These are phyloP conservation scores for Trichoderma cornu-damae DNA, from an alignment of 2,329 filamentous ascomycete species.

Conservation along the genomic window DNA sequence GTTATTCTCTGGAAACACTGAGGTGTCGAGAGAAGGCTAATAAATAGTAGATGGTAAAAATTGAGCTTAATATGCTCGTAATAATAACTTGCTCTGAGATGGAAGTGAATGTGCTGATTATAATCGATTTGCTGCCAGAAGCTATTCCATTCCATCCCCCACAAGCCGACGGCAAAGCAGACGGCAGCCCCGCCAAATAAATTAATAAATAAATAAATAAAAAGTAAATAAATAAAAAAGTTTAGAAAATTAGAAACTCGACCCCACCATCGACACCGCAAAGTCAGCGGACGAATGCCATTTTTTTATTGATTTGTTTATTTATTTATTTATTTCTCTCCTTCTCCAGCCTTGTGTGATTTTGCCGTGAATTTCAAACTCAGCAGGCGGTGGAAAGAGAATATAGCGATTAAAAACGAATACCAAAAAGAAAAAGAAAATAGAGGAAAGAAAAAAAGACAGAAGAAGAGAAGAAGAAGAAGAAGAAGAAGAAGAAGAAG, in stretches of 20 bases:
- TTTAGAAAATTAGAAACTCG: conserved; percentile 1
- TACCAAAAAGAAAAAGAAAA: neutral
- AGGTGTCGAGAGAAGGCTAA: neutral
- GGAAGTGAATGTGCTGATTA: neutral
- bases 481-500: neutral
- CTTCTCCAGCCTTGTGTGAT: neutral
- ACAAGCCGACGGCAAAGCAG: neutral
- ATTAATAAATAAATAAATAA: too few relatives aligned
- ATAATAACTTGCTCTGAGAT: neutral
- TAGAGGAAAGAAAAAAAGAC: neutral
- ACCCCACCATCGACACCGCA: conserved; percentile 5
- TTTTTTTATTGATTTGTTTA: too few relatives aligned
- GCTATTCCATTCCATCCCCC: too few relatives aligned
- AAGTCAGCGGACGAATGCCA: neutral
- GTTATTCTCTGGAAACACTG: conserved; percentile 2
- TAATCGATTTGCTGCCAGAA: neutral
- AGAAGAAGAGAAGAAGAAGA: neutral
- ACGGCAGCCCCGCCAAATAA: conserved; percentile 5
- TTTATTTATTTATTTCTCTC: too few relatives aligned
- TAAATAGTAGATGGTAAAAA: neutral
- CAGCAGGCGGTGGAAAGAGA: neutral
- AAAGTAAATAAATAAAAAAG: too few relatives aligned
- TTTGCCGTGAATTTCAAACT: neutral
- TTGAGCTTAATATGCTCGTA: neutral
- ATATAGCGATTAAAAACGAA: neutral